A percentile compares a stretch with the other conserved stretches of the same genome.
Evolutionary conservation across 768 basidiomycete species (phyloP).

Genomic region (Pleurotus salmoneostramineus): DNA sequence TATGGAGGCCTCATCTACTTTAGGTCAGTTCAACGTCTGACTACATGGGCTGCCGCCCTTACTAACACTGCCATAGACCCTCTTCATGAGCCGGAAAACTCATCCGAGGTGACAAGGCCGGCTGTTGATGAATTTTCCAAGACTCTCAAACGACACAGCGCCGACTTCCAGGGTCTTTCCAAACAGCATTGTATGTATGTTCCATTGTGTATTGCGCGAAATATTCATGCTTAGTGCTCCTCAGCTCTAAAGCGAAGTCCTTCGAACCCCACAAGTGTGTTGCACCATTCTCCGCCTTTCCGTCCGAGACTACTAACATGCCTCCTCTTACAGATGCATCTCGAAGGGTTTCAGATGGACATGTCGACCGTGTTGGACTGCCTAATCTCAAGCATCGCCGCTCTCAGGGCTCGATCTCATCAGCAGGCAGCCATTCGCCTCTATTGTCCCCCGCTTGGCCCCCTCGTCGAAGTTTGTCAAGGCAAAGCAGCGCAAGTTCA

Average conservation of each 20-base stretch:
- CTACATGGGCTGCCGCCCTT: too few species aligned
- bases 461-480: conserved; percentile 7
- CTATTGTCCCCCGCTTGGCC: conserved; percentile 7
- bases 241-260: neutral
- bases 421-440: conserved; percentile 19
- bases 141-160: neutral
- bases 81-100: neutral
- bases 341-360: conserved; percentile 14
- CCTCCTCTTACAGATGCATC: neutral
- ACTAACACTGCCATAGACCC: neutral
- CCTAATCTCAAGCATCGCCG: conserved; percentile 18
- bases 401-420: conserved; percentile 14
- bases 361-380: conserved; percentile 43
- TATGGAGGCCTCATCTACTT: conserved; percentile 53
- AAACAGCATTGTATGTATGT: neutral
- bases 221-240: neutral
- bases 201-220: neutral
- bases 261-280: neutral
- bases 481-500: conserved; percentile 35
- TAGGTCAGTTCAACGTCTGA: conserved; percentile 32
- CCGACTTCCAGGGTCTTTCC: neutral
- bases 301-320: neutral
- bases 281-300: neutral
- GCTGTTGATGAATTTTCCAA: neutral
- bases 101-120: neutral